These are phyloP conservation scores for Hymenoscyphus infarciens DNA, from an alignment of 2,329 filamentous ascomycete species.

Conservation along the genomic window DNA sequence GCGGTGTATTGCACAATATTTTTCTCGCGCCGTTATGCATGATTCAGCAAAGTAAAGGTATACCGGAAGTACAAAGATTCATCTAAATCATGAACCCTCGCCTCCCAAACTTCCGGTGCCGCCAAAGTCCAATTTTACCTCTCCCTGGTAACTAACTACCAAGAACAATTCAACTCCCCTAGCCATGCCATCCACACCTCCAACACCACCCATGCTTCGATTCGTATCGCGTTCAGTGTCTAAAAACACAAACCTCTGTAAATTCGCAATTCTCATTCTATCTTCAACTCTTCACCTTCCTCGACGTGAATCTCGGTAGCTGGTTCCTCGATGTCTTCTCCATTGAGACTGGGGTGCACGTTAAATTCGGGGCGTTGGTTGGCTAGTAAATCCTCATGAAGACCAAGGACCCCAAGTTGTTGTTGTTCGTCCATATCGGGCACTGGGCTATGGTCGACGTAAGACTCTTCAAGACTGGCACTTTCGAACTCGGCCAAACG, in stretches of 20 bases:
- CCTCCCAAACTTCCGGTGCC: background rate
- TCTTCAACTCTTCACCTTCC: constrained; percentile 31
- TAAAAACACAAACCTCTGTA: background rate
- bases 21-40: no score
- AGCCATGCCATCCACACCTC: background rate
- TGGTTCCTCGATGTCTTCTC: constrained; percentile 29
- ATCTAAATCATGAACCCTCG: no score
- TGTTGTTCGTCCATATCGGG: constrained; percentile 30
- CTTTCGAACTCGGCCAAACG: constrained; percentile 30
- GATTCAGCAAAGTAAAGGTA: no score
- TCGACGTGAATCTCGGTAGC: constrained; percentile 35
- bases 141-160: background rate
- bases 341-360: constrained; percentile 14
- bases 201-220: background rate
- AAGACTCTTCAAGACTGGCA: constrained; percentile 18
- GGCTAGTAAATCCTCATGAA: constrained; percentile 22
- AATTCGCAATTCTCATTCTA: constrained; percentile 9
- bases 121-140: background rate
- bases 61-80: no score
- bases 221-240: background rate
- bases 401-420: constrained; percentile 19
- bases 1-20: no score
- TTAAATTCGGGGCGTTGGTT: constrained; percentile 9
- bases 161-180: background rate
- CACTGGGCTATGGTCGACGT: constrained; percentile 27